A percentile compares a stretch with the other conserved stretches of the same genome.
phyloP scores from a whole-genome alignment of 208 protist genomes.

The Trichomonas tenax region DNA sequence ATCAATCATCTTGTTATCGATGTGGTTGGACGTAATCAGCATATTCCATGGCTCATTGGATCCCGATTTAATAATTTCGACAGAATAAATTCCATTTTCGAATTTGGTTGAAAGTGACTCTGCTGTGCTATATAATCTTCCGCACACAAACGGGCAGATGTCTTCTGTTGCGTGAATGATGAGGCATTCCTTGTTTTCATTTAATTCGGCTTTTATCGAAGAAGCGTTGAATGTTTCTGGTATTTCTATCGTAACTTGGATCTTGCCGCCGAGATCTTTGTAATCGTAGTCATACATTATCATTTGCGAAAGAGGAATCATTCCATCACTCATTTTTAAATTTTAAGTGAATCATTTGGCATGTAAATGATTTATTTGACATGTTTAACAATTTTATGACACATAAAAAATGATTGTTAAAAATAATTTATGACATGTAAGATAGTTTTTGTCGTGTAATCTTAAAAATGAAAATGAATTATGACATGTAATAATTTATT shows the following conservation, averaged over 20 bases:
- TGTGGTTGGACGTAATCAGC: not conserved
- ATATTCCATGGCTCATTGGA: not conserved
- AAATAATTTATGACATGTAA: too few relatives aligned
- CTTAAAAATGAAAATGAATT: too few relatives aligned
- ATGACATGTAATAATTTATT: too few relatives aligned
- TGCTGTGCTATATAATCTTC: not conserved
- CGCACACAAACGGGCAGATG: not conserved
- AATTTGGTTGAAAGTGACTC: not conserved
- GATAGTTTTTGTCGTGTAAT: too few relatives aligned
- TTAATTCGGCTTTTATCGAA: not conserved
- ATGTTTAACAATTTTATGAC: too few relatives aligned
- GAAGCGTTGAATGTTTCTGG: not conserved
- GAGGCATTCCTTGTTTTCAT: not conserved
- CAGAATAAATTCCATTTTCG: not conserved
- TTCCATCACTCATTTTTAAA: not conserved
- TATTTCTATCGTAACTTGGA: not conserved
- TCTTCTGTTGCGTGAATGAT: not conserved
- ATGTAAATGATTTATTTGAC: too few relatives aligned
- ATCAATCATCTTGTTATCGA: not conserved
- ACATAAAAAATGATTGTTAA: too few relatives aligned
- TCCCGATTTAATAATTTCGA: not conserved
- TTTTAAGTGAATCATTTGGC: too few relatives aligned
- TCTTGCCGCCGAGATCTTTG: not conserved
- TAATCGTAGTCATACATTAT: not conserved
- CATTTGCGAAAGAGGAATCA: not conserved